These are phyloP conservation scores for Pseudonitzschia delicatissima DNA, from an alignment of 108 stramenopile genomes.

Conservation along the genomic window DNA sequence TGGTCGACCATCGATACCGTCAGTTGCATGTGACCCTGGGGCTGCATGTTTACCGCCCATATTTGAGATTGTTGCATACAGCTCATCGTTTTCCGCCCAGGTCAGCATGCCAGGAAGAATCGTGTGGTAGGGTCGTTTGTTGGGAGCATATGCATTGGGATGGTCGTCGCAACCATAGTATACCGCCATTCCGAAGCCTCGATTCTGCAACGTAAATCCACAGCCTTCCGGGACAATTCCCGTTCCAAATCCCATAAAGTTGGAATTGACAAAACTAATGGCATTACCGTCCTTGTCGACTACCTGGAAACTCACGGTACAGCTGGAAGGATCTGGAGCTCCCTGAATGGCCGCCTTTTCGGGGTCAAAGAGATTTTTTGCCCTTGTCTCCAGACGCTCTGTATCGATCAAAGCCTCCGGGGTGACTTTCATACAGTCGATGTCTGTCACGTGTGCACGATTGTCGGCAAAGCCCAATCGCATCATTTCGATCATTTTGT, in stretches of 20 bases:
- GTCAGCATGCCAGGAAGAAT: slow-evolving; percentile 95
- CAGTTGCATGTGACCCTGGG: slow-evolving; percentile 95
- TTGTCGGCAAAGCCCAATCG: slow-evolving; percentile 91
- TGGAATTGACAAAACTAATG: slow-evolving; percentile 93
- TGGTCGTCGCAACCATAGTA: slow-evolving; percentile 49
- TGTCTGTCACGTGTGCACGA: slow-evolving; percentile 69
- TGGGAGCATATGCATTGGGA: slow-evolving; percentile 81
- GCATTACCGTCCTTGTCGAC: slow-evolving; percentile 91
- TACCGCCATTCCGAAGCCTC: slow-evolving; percentile 86
- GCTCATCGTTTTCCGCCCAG: slow-evolving; percentile 69
- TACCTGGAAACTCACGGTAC: slow-evolving; percentile 92
- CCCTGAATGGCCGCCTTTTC: slow-evolving; percentile 54
- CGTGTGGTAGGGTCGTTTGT: slow-evolving; percentile 95
- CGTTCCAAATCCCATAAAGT: slow-evolving; percentile 94
- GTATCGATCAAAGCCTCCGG: slow-evolving; percentile 43
- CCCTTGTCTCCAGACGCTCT: slow-evolving; percentile 58
- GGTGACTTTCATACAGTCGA: slow-evolving; percentile 42
- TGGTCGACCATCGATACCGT: slow-evolving; percentile 73
- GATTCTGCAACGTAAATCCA: slow-evolving; percentile 96
- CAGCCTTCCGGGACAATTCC: slow-evolving; percentile 90
- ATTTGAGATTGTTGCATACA: slow-evolving; percentile 85
- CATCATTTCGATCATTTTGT: slow-evolving; percentile 88
- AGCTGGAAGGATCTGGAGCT: slow-evolving; percentile 52
- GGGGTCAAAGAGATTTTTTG: slow-evolving; percentile 50
- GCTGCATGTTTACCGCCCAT: slow-evolving; percentile 99